phyloP scores from a whole-genome alignment of 345 rosid genomes.

The Cardamine resedifolia region DNA sequence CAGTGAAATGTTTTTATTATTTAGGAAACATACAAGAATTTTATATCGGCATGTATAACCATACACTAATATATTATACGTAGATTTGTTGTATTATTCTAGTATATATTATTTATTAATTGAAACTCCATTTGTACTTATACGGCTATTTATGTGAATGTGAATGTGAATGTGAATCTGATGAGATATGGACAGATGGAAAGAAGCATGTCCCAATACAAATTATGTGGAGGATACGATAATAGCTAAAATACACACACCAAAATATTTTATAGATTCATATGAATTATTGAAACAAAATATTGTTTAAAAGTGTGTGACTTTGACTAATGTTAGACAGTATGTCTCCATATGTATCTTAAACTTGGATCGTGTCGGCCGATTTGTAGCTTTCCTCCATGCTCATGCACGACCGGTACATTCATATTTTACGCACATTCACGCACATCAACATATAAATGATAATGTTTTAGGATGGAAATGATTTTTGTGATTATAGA shows the following conservation, averaged over 20 bases:
- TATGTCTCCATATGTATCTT: conserved; percentile 28
- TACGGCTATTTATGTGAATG: conserved; percentile 35
- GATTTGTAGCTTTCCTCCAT: conserved; percentile 39
- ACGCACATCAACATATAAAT: conserved; percentile 8
- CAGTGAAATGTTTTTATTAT: background rate
- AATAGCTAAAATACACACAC: conserved; percentile 15
- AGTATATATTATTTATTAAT: background rate
- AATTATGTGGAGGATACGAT: conserved; percentile 20
- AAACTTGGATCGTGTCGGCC: conserved; percentile 36
- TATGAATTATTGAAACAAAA: conserved; percentile 17
- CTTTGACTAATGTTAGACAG: conserved; percentile 37
- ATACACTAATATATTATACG: background rate
- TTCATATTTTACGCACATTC: conserved; percentile 17
- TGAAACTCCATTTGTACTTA: conserved; percentile 12
- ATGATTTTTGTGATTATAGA: background rate
- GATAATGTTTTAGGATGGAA: background rate
- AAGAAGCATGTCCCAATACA: conserved; percentile 36
- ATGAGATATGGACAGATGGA: conserved; percentile 32
- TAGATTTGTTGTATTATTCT: background rate
- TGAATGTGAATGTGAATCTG: conserved; percentile 25
- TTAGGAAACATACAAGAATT: conserved; percentile 18
- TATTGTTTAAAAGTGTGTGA: background rate
- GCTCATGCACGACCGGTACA: conserved; percentile 32
- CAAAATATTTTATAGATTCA: conserved; percentile 7
- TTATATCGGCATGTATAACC: background rate